A percentile compares a stretch with the other conserved stretches of the same genome.
These are phyloP conservation scores for Aureobasidium melanogenum DNA, from an alignment of 2,329 filamentous ascomycete species.

Conservation along the genomic window DNA sequence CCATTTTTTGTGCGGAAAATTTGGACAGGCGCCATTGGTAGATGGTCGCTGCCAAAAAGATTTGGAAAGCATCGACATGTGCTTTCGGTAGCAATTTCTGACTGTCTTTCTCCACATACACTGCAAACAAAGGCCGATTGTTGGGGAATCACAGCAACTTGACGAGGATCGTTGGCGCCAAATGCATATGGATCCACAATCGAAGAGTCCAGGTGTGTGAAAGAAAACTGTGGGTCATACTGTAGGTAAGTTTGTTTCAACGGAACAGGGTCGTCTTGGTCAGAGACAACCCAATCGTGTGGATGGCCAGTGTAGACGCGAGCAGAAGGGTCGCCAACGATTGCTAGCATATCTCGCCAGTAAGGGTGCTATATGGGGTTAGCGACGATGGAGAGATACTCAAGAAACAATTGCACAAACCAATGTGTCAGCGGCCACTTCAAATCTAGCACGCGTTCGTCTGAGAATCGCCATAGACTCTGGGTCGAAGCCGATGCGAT, in stretches of 20 bases:
- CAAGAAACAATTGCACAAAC: background rate
- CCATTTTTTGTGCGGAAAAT: constrained; percentile 45
- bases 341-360: constrained; percentile 43
- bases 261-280: constrained; percentile 36
- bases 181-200: constrained; percentile 41
- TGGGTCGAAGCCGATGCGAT: constrained; percentile 44
- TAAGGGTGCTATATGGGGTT: constrained; percentile 30
- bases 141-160: constrained; percentile 16
- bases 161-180: constrained; percentile 42
- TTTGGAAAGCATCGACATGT: constrained; percentile 46
- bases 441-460: constrained; percentile 38
- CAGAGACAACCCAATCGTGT: constrained; percentile 44
- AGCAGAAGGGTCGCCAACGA: constrained; percentile 36
- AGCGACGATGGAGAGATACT: background rate
- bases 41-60: constrained; percentile 39
- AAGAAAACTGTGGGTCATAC: constrained; percentile 39
- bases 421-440: constrained; percentile 45
- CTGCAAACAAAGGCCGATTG: constrained; percentile 29
- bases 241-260: constrained; percentile 39
- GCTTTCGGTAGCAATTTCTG: constrained; percentile 41
- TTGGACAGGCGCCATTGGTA: constrained; percentile 39
- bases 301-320: constrained; percentile 39
- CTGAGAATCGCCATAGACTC: constrained; percentile 42
- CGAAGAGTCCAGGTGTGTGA: constrained; percentile 42
- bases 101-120: constrained; percentile 41